These are phyloP conservation scores for Diplocarpon rosae DNA, from an alignment of 2,329 filamentous ascomycete genomes.

Conservation along the genomic window DNA sequence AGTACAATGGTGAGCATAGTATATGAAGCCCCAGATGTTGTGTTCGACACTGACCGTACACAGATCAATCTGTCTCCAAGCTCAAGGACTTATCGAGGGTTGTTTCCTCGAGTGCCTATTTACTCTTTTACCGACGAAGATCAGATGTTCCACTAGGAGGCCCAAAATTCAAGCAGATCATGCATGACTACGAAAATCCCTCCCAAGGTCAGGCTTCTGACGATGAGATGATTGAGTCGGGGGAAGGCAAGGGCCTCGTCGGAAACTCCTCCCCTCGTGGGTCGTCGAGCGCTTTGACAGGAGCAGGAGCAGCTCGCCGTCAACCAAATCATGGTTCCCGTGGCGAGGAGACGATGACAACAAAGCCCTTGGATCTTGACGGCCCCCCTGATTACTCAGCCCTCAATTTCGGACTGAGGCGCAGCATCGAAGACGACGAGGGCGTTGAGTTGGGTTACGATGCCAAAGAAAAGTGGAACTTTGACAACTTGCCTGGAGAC, in stretches of 20 bases:
- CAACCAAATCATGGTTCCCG: slow-evolving; percentile 47
- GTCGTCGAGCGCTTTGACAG: slow-evolving; percentile 79
- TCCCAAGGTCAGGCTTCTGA: slow-evolving; percentile 32
- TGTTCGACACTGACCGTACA: slow-evolving; percentile 30
- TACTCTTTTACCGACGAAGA: slow-evolving; percentile 90
- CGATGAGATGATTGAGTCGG: slow-evolving; percentile 42
- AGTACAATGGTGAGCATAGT: slow-evolving; percentile 75
- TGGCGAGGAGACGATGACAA: slow-evolving; percentile 23
- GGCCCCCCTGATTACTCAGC: slow-evolving; percentile 18
- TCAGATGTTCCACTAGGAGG: slow-evolving; percentile 70
- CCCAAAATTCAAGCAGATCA: slow-evolving; percentile 58
- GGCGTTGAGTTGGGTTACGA: slow-evolving; percentile 20
- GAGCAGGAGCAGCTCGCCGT: slow-evolving; percentile 65
- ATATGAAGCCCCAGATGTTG: background rate
- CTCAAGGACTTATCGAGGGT: slow-evolving; percentile 49
- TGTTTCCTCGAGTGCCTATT: slow-evolving; percentile 71
- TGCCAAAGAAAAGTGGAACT: slow-evolving; percentile 8
- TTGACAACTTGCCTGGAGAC: slow-evolving; percentile 14
- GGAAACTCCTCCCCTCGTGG: slow-evolving; percentile 74
- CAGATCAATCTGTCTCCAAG: slow-evolving; percentile 65
- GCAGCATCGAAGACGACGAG: slow-evolving; percentile 24
- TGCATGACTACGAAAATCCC: slow-evolving; percentile 49
- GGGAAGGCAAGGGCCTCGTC: slow-evolving; percentile 83
- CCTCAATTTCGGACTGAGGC: background rate
- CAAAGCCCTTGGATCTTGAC: slow-evolving; percentile 21